These are phyloP conservation scores for Ophiosphaerella herpotricha DNA, from an alignment of 2,329 filamentous ascomycete species.

Conservation along the genomic window DNA sequence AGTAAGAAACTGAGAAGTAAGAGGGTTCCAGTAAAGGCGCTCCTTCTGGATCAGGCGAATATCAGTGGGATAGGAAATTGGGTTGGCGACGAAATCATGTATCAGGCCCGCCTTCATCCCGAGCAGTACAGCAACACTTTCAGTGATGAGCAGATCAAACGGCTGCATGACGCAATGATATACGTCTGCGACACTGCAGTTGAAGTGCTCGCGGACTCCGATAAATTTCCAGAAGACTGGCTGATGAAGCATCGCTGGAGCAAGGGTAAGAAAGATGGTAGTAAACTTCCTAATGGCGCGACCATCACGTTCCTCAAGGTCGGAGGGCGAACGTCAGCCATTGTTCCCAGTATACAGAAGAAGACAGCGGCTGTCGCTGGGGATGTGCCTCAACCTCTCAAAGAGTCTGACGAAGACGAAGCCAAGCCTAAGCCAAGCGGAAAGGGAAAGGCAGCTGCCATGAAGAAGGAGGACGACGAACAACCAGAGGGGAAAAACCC, in stretches of 20 bases:
- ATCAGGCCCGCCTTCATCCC: constrained; percentile 85
- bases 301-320: constrained; percentile 87
- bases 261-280: constrained; percentile 77
- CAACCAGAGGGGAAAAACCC: constrained; percentile 8
- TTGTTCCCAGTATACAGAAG: constrained; percentile 84
- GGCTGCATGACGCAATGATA: constrained; percentile 72
- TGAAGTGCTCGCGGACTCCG: constrained; percentile 78
- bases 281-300: constrained; percentile 77
- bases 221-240: constrained; percentile 82
- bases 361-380: constrained; percentile 68
- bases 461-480: constrained; percentile 29
- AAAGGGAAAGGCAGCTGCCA: constrained; percentile 42
- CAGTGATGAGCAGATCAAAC: constrained; percentile 69
- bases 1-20: constrained; percentile 71
- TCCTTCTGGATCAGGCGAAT: constrained; percentile 81
- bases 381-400: constrained; percentile 50
- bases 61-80: constrained; percentile 96
- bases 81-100: constrained; percentile 94
- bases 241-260: constrained; percentile 87
- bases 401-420: constrained; percentile 25
- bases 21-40: constrained; percentile 84
- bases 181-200: constrained; percentile 82
- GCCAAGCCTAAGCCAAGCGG: constrained; percentile 37
- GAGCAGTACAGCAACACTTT: constrained; percentile 92
- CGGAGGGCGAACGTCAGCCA: constrained; percentile 87